A percentile compares a stretch with the other conserved stretches of the same genome.
Conservation (phyloP, 257 asterid species). For the Solanum megistacrolobum region DNA sequence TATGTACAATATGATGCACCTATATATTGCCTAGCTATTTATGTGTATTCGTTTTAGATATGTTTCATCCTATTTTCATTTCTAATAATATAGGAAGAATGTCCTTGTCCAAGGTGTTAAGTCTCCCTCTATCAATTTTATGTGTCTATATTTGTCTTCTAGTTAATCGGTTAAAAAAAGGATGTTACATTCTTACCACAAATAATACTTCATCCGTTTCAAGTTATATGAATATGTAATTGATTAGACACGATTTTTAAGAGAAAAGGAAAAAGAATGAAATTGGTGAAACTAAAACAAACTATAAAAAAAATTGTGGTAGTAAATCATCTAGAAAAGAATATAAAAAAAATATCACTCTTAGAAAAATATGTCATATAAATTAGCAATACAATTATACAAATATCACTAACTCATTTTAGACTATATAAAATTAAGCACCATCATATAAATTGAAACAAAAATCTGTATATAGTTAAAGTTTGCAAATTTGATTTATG, state of each 20-base stretch:
- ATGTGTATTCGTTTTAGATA: not conserved
- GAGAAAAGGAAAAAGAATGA: not conserved
- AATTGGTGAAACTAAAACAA: not conserved
- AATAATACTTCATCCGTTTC: not conserved
- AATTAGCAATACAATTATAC: not conserved
- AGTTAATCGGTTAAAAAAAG: too few relatives aligned
- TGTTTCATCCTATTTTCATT: not conserved
- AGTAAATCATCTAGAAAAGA: not conserved
- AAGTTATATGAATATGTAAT: not conserved
- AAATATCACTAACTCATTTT: not conserved
- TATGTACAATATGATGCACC: not conserved
- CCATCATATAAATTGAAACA: not conserved
- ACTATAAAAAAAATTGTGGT: not conserved
- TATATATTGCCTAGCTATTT: not conserved
- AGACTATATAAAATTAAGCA: not conserved
- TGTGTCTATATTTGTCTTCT: not conserved
- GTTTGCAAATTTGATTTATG: not conserved
- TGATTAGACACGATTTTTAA: not conserved
- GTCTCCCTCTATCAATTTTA: not conserved
- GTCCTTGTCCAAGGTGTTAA: not conserved
- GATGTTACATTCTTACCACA: not conserved
- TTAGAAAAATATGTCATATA: not conserved
- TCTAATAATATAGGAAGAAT: not conserved
- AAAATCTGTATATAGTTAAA: not conserved
- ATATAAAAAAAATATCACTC: not conserved